phyloP scores from a whole-genome alignment of 75 land plant species.

The Ceratopteris richardii region DNA sequence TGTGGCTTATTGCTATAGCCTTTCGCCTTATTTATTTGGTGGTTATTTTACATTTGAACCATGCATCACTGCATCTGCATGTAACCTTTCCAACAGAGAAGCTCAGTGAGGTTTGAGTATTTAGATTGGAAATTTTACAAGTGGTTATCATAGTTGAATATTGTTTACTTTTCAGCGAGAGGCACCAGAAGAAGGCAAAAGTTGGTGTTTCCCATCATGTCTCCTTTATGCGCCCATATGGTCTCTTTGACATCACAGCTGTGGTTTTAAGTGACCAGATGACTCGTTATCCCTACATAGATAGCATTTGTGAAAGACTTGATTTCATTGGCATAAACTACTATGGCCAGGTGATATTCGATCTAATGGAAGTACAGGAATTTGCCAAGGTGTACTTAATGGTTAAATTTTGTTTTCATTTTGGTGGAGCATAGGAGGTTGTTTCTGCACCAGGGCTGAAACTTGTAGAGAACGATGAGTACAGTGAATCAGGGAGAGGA shows the following conservation, averaged over 20 bases:
- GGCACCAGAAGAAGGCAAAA: constrained; percentile 15
- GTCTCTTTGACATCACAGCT: constrained; percentile 84
- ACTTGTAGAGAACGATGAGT: constrained; percentile 79
- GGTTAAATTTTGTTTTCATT: no score
- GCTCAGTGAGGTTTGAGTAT: no score
- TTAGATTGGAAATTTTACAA: no score
- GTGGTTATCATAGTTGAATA: no score
- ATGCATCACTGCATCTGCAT: no score
- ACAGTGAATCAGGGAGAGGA: constrained; percentile 96
- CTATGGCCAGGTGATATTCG: constrained; percentile 80
- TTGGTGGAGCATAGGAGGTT: constrained; percentile 56
- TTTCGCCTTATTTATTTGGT: no score
- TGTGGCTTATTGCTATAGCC: no score
- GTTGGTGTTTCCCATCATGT: constrained; percentile 99
- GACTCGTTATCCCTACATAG: constrained; percentile 75
- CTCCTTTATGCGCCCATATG: constrained; percentile 94
- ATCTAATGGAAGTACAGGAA: no score
- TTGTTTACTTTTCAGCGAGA: no score
- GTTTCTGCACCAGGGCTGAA: constrained; percentile 86
- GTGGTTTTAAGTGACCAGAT: constrained; percentile 63
- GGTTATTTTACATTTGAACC: no score
- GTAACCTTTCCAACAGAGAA: no score
- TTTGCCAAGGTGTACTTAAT: no score
- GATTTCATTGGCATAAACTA: constrained; percentile 96
- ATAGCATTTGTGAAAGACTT: constrained; percentile 66